These are phyloP conservation scores for Dryas octopetala DNA, from an alignment of 306 rosid species.

Conservation along the genomic window DNA sequence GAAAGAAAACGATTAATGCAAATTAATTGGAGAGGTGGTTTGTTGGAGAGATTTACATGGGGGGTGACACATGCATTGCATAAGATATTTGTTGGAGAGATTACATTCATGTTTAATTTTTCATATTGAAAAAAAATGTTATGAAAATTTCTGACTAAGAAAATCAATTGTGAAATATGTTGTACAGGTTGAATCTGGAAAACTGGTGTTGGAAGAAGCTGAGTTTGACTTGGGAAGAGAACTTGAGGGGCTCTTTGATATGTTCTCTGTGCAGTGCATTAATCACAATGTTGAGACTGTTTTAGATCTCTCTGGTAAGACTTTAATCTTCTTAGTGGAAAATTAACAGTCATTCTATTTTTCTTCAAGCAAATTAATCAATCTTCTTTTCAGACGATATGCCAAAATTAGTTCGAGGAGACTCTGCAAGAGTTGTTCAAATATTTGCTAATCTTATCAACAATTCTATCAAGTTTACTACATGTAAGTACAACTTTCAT, in stretches of 20 bases:
- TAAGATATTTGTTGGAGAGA: too few relatives aligned
- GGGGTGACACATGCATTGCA: too few relatives aligned
- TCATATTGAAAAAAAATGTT: not conserved
- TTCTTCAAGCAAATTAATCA: conserved; percentile 15
- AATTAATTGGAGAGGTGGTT: too few relatives aligned
- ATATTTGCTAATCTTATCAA: conserved; percentile 89
- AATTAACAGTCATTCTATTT: not conserved
- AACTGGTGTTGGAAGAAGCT: conserved; percentile 86
- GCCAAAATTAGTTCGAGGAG: conserved; percentile 88
- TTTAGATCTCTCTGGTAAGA: conserved; percentile 84
- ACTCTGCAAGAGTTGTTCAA: conserved; percentile 98
- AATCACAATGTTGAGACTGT: conserved; percentile 95
- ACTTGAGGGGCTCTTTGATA: conserved; percentile 96
- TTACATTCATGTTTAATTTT: too few relatives aligned
- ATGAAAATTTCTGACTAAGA: not conserved
- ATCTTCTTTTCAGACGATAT: conserved; percentile 66
- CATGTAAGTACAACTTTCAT: conserved; percentile 55
- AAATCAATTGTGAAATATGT: not conserved
- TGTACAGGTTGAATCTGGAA: conserved; percentile 93
- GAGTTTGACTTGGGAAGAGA: conserved; percentile 94
- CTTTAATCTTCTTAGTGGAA: conserved; percentile 16
- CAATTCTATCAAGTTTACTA: conserved; percentile 94
- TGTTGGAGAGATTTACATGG: too few relatives aligned
- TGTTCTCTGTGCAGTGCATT: conserved; percentile 98
- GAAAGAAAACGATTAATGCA: not conserved